Percentiles rank a stretch among this genome's conserved stretches.
phyloP scores from a whole-genome alignment of 176 grass and related monocot genomes.

The Coix lacrymajobi region DNA sequence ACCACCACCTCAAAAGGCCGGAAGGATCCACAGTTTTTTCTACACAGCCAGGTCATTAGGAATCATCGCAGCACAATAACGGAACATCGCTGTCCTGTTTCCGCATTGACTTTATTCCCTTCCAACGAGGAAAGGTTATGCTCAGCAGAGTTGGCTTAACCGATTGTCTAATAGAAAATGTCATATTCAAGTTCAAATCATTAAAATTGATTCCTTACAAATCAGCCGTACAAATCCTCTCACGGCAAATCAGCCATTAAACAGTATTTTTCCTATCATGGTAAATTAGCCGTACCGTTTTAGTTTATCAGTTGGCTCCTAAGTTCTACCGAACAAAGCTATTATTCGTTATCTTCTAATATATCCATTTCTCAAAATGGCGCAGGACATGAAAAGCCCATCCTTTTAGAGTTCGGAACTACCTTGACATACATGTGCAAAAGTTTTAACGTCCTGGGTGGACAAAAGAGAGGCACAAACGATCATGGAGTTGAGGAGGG shows the following conservation, averaged over 20 bases:
- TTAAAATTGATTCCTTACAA: background rate
- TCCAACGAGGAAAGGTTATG: background rate
- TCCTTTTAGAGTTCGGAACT: background rate
- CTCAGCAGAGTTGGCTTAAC: background rate
- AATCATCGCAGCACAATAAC: background rate
- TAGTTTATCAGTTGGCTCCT: too few species aligned
- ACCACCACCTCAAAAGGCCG: background rate
- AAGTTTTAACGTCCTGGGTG: too few species aligned
- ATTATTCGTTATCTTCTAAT: background rate
- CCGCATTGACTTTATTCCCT: background rate
- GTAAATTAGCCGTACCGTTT: too few species aligned
- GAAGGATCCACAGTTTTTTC: background rate
- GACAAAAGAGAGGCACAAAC: background rate
- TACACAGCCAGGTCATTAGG: background rate
- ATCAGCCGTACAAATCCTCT: too few species aligned
- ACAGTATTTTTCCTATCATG: too few species aligned
- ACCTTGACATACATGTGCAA: too few species aligned
- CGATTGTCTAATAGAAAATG: background rate
- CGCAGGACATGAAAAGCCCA: background rate
- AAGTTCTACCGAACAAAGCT: too few species aligned
- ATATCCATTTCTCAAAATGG: background rate
- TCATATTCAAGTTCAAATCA: background rate
- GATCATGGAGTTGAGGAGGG: background rate
- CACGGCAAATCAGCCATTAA: too few species aligned
- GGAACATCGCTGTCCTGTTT: background rate